Conservation (phyloP, 2,329 filamentous ascomycete species). For the Aspergillus uvarum region DNA sequence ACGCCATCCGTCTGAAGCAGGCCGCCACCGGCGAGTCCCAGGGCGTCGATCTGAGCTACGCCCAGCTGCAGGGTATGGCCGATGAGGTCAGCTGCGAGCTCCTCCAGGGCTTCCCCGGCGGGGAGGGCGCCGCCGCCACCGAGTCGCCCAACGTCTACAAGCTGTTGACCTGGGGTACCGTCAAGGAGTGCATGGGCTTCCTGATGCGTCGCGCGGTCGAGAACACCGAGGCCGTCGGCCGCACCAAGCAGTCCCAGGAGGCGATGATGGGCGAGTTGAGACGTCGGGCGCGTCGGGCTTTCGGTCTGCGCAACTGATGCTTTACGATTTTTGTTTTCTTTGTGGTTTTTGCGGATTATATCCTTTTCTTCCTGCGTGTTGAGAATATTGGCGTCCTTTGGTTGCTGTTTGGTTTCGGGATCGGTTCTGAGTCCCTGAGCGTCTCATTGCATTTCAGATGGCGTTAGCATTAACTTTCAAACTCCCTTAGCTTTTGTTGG, state of each 20-base stretch:
- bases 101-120: constrained; percentile 44
- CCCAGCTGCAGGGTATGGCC: constrained; percentile 92
- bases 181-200: constrained; percentile 61
- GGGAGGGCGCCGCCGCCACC: constrained; percentile 27
- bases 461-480: constrained; percentile 18
- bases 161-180: constrained; percentile 60
- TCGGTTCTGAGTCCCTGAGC: constrained; percentile 19
- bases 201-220: constrained; percentile 67
- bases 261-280: constrained; percentile 39
- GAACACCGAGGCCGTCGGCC: constrained; percentile 63
- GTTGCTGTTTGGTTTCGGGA: constrained; percentile 6
- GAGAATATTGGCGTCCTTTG: constrained; percentile 7
- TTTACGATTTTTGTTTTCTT: background rate
- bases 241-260: constrained; percentile 49
- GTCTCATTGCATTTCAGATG: constrained; percentile 29
- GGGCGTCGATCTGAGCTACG: constrained; percentile 58
- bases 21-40: constrained; percentile 45
- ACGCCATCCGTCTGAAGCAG: constrained; percentile 46
- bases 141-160: constrained; percentile 56
- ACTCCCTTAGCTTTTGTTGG: background rate
- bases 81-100: constrained; percentile 75
- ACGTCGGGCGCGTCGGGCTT: constrained; percentile 29
- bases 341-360: constrained; percentile 3
- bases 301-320: constrained; percentile 24
- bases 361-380: constrained; percentile 5